These are phyloP conservation scores for Hemileia vastatrix DNA, from an alignment of 1,284 basidiomycete species.

Conservation along the genomic window DNA sequence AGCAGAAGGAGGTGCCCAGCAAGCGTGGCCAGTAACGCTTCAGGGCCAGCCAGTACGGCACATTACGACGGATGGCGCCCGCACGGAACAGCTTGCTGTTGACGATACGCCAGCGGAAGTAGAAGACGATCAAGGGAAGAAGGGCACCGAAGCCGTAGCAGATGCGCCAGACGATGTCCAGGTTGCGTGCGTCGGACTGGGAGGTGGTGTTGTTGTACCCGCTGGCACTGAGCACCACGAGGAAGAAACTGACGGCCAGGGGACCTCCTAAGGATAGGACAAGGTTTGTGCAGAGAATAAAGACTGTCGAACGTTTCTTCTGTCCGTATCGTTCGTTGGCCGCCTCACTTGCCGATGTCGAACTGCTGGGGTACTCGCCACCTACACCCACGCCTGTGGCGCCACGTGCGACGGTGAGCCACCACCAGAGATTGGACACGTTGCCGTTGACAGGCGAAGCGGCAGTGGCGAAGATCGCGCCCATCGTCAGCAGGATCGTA, in stretches of 20 bases:
- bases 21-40: conserved; percentile 66
- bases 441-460: conserved; percentile 56
- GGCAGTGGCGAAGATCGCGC: conserved; percentile 61
- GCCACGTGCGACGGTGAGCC: conserved; percentile 61
- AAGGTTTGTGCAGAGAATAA: conserved; percentile 64
- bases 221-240: conserved; percentile 61
- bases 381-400: conserved; percentile 63
- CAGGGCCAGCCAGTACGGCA: conserved; percentile 57
- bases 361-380: conserved; percentile 66
- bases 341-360: conserved; percentile 58
- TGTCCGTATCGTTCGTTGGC: conserved; percentile 62
- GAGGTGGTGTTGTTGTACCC: conserved; percentile 24
- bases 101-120: conserved; percentile 62
- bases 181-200: conserved; percentile 54
- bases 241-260: conserved; percentile 59
- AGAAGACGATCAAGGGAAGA: conserved; percentile 60
- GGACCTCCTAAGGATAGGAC: conserved; percentile 54
- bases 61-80: conserved; percentile 56
- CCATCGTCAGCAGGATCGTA: conserved; percentile 60
- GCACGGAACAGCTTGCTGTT: conserved; percentile 58
- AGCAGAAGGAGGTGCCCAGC: too few relatives aligned
- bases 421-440: conserved; percentile 60
- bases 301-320: conserved; percentile 58
- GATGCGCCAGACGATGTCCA: conserved; percentile 64
- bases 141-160: conserved; percentile 63